A percentile compares a stretch with the other conserved stretches of the same genome.
phyloP scores from a whole-genome alignment of 768 basidiomycete genomes.

The Calocera viscosa region DNA sequence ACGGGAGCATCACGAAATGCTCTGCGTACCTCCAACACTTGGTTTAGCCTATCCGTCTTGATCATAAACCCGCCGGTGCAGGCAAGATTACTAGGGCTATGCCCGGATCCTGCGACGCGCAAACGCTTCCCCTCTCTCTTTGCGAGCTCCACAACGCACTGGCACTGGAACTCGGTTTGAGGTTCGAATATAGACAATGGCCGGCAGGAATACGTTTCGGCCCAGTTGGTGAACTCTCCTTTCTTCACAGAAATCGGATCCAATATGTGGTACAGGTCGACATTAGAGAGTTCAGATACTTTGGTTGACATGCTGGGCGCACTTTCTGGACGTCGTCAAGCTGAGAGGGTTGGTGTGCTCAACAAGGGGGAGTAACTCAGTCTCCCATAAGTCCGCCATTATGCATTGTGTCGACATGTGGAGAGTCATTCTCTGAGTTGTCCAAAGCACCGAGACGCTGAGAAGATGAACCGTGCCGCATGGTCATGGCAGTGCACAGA shows the following conservation, averaged over 20 bases:
- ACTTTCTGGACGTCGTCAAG: no score
- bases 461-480: neutral
- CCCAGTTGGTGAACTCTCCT: conserved; percentile 70
- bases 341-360: no score
- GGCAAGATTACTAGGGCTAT: conserved; percentile 86
- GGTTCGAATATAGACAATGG: conserved; percentile 70
- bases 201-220: conserved; percentile 54
- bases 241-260: neutral
- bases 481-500: neutral
- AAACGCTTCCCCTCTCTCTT: conserved; percentile 55
- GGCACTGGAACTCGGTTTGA: conserved; percentile 51
- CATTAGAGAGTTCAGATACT: neutral
- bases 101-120: conserved; percentile 78
- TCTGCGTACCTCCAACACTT: conserved; percentile 68
- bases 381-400: no score
- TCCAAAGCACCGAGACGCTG: no score
- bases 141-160: conserved; percentile 67
- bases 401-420: no score
- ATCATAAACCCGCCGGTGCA: conserved; percentile 84
- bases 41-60: conserved; percentile 57
- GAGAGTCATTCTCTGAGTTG: no score
- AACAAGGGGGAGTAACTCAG: no score
- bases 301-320: neutral
- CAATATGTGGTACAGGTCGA: neutral
- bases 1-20: no score